Evolutionary conservation across 805 yeast species (phyloP), one percentile per base, ranked within the genome.

Genomic region (Pichia gijzeniarum): DNA sequence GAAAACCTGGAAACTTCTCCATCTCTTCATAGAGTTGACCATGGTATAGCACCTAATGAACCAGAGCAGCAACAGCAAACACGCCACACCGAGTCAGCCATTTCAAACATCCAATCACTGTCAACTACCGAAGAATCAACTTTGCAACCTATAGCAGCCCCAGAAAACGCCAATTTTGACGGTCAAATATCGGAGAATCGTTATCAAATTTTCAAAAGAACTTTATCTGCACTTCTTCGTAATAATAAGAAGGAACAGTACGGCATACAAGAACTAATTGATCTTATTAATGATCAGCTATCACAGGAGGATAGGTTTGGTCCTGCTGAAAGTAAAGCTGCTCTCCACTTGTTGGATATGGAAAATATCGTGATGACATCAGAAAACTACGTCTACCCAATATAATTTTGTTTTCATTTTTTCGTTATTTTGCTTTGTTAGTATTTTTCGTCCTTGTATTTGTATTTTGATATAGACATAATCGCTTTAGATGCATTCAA

Each of bases 101-200:
- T 20, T 27, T 4, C 33, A 14, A 30, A 30, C 14, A 30, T 14
- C 16, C 33, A 10, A 30, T 13, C 33, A 9, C 13, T 30, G 13
- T 7, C 33, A 10, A 30, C 30, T 16, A 25, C 48, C n/a, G 47
- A 40, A 22, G 53, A 44, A 43, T 47, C 44, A 25, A 52, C 52
- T 9, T 31, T 47, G 28, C 59, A 57, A 34, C 54, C 54, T 9
- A 51, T 50, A 27, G 38, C 28, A 14, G 32, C 35, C 14, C 43
- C 53, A 5, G 48, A 37, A 13, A 53, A 48, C 20, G 49, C 38
- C 14, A 50, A 48, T n/a, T 51, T 41, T 18, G 47, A 56, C 30
- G 71, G 69, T 12, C 62, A 62, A 9, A 69, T 80, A 17, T 77
- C 85, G 3, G 70, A 71, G 2, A 68, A 73, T 17, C 69, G 87